Evolutionary conservation across 768 basidiomycete genomes (phyloP), one percentile per base, ranked within the genome.

Genomic region (Russula emetica): DNA sequence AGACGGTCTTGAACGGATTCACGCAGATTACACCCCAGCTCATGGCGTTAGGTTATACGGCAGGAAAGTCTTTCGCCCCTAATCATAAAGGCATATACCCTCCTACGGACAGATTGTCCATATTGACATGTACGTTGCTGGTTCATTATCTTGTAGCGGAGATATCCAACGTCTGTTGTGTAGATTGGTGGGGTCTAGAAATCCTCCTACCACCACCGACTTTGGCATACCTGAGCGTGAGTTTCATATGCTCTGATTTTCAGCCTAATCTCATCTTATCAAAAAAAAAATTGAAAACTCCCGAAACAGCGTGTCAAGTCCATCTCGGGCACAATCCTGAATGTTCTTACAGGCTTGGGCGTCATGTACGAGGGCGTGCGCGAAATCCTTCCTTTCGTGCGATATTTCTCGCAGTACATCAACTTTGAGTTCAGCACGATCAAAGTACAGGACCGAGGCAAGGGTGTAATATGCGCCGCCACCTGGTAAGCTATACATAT

Each of bases 111-210:
- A 79, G 91, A 54, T 82, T 93, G 72, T 90, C 88, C 13, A 80
- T 88, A 26, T 75, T 93, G 30, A 91, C 90, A 16, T 93, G 90
- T 92, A 72, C 72, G 87, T 74, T 9, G 36, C 38, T 49, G 52
- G 44, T 59, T 60, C 1, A 24, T 50, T 34, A 24, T 50, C 28
- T 30, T 28, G 8, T 30, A 8, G 40, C 3, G 34, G 65, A 7
- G 26, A 36, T 51, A 36, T 51, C 47, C 57, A 53, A 62, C 26
- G 55, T 55, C 44, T 50, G 60, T 9, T 60, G 30, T 18, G 30
- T 66, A 93, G 91, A 93, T 73, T 94, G 92, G 92, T 95, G 92
- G 92, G 92, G 92, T 16, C 77, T 91, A 14, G 92, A 95, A 71
- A 60, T 94, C 0, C 79, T 85, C 40, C 78, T 95, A 30, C 92